phyloP scores from a whole-genome alignment of 202 grass and related monocot genomes.

The Setaria italica region DNA sequence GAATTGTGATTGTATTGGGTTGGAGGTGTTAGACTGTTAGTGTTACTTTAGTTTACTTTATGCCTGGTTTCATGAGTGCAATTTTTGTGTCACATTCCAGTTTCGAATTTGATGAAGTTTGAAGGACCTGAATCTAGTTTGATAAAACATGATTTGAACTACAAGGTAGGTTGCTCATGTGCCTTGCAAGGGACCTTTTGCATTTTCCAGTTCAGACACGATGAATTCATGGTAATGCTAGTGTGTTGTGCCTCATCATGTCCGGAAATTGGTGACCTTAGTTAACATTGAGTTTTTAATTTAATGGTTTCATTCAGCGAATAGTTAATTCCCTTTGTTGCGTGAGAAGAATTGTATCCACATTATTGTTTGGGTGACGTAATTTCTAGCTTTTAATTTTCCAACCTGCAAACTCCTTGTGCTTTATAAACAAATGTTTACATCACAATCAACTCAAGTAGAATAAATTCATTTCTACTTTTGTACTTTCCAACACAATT shows the following conservation, averaged over 20 bases:
- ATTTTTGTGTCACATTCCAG: background rate
- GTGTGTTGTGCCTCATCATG: background rate
- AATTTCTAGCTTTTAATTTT: background rate
- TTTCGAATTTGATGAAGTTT: conserved; percentile 12
- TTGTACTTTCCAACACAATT: background rate
- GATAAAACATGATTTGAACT: background rate
- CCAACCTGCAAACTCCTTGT: background rate
- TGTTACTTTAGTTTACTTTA: conserved; percentile 17
- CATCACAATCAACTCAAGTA: background rate
- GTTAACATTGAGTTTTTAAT: background rate
- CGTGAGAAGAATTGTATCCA: background rate
- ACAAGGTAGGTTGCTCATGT: background rate
- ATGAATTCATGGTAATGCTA: conserved; percentile 9
- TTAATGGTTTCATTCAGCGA: background rate
- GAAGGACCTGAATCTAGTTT: background rate
- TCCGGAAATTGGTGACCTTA: background rate
- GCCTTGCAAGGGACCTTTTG: background rate
- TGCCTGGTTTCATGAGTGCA: conserved; percentile 13
- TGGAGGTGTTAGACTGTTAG: background rate
- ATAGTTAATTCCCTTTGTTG: background rate
- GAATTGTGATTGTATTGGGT: background rate
- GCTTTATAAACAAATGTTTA: background rate
- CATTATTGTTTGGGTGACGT: background rate
- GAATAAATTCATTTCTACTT: background rate
- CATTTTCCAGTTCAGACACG: background rate